phyloP scores from a whole-genome alignment of 176 grass and related monocot species.

The Bromus sterilis region DNA sequence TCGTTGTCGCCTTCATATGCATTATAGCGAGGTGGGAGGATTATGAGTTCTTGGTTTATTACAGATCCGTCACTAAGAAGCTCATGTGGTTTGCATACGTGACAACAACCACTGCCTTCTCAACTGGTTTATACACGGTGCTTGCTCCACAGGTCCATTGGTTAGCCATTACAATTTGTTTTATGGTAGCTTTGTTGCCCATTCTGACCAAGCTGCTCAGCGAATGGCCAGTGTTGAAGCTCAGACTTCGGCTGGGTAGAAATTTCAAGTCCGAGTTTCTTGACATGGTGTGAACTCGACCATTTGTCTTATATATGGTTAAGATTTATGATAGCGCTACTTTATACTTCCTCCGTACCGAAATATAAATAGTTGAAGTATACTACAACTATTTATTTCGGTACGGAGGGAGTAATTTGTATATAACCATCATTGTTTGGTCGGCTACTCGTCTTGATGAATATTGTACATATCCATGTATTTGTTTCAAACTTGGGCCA shows the following conservation, averaged over 20 bases:
- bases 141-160: not conserved
- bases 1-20: not conserved
- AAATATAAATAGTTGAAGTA: no score
- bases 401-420: no score
- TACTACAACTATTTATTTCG: no score
- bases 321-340: no score
- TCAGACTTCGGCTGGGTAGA: not conserved
- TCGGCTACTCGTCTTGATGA: no score
- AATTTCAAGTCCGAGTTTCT: not conserved
- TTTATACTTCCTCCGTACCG: no score
- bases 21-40: not conserved
- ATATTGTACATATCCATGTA: no score
- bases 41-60: constrained; percentile 1
- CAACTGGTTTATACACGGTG: not conserved
- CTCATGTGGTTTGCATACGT: constrained; percentile 6
- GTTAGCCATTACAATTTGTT: not conserved
- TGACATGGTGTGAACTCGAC: not conserved
- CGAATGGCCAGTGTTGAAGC: no score
- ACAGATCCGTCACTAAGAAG: not conserved
- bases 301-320: not conserved
- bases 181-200: not conserved
- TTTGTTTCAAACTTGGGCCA: no score
- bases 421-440: no score
- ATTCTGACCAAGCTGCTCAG: not conserved
- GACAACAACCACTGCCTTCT: not conserved